Evolutionary conservation across 2,329 filamentous ascomycete species (phyloP), one percentile per base, ranked within the genome.

Genomic region (Aspergillus carbonarius): DNA sequence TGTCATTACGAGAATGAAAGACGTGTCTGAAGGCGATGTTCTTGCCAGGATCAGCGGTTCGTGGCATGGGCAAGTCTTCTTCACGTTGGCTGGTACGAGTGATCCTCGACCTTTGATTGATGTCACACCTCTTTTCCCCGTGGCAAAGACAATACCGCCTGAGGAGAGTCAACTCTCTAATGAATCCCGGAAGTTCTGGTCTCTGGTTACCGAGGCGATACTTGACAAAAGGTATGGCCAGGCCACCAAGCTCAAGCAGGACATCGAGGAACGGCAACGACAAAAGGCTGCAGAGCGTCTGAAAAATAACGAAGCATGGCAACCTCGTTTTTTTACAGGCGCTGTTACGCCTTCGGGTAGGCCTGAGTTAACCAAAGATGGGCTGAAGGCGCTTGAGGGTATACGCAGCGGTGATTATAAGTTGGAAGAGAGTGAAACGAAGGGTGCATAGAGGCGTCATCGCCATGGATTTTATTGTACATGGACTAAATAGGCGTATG

Each of bases 181-280:
- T 74, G 95, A 99, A 77, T 96, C 91, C 1, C 85, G 95, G 64
- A 87, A 85, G 58, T 89, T 96, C 72, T 99, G 95, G 95, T 83
- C 86, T 34, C 85, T 85, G 23, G 93, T 99, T 46, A 98, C 95
- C 17, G 83, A 90, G 54, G 92, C 93, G 35, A 98, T 99, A 70
- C 75, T 85, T 20, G 79, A 86, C 61, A 96, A 93, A 76, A 91
- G 96, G 72, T 99, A 87, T 75, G 84, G 84, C 42, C 87, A 89
- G 63, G 95, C 95, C 7, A 99, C 95, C 20, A 86, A 84, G 18
- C 79, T 95, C 62, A 99, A 99, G 80, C 86, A 92, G 60, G 92
- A 96, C 68, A 85, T 99, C 10, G 95, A 99, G 75, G 95, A 99
- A 74, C 82, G 83, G 44, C 95, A 99, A 78, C 84, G 95, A 32